Base-by-base conservation (phyloP, 805 yeast species). In the Kazachstania kunashirensis region DNA sequence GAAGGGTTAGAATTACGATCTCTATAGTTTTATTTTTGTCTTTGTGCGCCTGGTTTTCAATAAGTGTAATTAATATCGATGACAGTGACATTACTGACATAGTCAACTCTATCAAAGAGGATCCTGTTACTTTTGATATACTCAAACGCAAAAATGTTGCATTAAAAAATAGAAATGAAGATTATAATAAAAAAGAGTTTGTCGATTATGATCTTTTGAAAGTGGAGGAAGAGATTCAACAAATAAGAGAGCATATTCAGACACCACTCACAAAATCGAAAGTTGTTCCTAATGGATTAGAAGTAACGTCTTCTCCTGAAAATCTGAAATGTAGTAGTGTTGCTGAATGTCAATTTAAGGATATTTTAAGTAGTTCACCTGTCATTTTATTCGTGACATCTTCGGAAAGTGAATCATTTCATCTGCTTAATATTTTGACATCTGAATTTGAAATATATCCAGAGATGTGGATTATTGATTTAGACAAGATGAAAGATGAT, bases 381-480 rank as follows among this genome's bases (percentile, higher is more conserved):
- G 73, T 79, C 52, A 73, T 73, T 9, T 62, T 79, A 5, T 72
- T 73, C 46, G 52, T 62, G 9, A 62, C 57, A 40, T 55, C 63
- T 2, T 47, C 65, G 48, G 77, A 92, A 58, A 92, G 89, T 21
- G 80, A 66, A 57, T 81, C 89, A 6, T 71, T 69, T 51, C 63
- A 65, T 33, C 70, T 84, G 50, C 85, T 83, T 61, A 63, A 69
- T 24, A 61, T 84, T 31, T 63, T 85, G 36, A 57, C 59, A 15
- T 71, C 68, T 20, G 71, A 73, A 46, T 83, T 84, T 60, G 72
- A 71, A 38, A 72, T 86, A 42, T 68, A 70, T 4, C 96, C 95
- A 1, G 65, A 67, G 26, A 86, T 85, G 1, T 55, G 68, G 5
- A 67, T 80, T 37, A 84, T 85, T 12, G 96, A 85, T 53, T 65